Evolutionary conservation across 2,329 filamentous ascomycete genomes (phyloP).

Genomic region (Pseudogymnoascus pannorum): DNA sequence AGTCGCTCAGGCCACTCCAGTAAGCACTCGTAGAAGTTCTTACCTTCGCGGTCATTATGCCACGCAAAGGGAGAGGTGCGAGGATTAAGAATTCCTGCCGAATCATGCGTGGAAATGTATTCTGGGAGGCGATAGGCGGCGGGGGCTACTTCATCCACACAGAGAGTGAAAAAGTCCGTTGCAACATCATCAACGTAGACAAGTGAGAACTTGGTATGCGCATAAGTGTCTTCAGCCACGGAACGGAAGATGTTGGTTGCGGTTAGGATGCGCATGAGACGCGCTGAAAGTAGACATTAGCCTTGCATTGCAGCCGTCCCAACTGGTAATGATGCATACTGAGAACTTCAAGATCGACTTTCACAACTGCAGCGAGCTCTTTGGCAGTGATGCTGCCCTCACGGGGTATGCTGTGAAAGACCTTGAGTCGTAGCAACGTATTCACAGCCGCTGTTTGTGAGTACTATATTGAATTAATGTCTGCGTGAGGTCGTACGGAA

Average conservation of each 20-base stretch:
- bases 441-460: conserved; percentile 20
- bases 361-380: conserved; percentile 18
- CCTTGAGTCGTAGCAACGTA: conserved; percentile 19
- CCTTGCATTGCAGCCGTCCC: not conserved
- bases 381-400: conserved; percentile 23
- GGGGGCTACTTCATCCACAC: conserved; percentile 21
- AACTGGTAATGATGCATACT: conserved; percentile 14
- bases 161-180: conserved; percentile 25
- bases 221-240: conserved; percentile 23
- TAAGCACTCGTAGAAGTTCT: conserved; percentile 23
- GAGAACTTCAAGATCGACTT: conserved; percentile 22
- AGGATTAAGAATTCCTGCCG: conserved; percentile 15
- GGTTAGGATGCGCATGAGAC: conserved; percentile 26
- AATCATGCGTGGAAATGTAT: conserved; percentile 20
- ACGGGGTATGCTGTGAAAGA: conserved; percentile 24
- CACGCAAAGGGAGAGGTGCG: conserved; percentile 20
- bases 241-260: conserved; percentile 26
- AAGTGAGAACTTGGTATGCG: conserved; percentile 25
- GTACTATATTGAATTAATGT: conserved; percentile 12
- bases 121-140: conserved; percentile 20
- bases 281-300: conserved; percentile 15
- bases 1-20: conserved; percentile 20
- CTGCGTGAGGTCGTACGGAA: too few relatives aligned
- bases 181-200: conserved; percentile 24
- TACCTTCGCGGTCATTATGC: conserved; percentile 19